Base-by-base conservation (phyloP, 73 alveolate species). In the Breviolum minutum region DNA sequence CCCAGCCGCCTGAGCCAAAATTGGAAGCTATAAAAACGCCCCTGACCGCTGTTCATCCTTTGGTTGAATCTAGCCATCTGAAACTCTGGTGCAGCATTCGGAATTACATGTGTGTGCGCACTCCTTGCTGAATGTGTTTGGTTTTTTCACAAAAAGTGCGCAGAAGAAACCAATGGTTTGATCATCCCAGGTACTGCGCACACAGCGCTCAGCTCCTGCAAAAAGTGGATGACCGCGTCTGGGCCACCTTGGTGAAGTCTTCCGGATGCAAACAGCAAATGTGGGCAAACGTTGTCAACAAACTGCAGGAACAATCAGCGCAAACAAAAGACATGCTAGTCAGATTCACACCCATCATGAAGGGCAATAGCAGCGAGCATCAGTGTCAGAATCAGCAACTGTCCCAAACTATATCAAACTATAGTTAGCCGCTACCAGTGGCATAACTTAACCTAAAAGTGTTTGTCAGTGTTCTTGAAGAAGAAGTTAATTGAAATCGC, bases 161-260 rank as follows among this genome's bases (percentile, higher is more conserved):
- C 66, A 32, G 80, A 92, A 92, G 98, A 92, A 92, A 48, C 98
- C 98, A 66, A 92, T 92, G 79, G 98, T 92, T 26, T 64, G 98
- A 62, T 92, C 98, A 77, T 92, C 98, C 98, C 98, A 92, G 81
- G n/a, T 20, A 66, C 98, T 74, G 89, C 98, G 98, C 82, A 92
- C 98, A 81, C 98, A 92, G 98, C 90, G 90, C 98, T 54, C 89
- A 14, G 98, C 90, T 22, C 30, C 90, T 8, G 63, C 71, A 69
- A 73, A 73, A 19, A 8, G 48, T 3, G 98, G 98, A 48, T 60
- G 80, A n/a, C 98, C 98, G 7, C 98, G 86, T n/a, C 98, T 29
- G 61, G 98, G 98, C 98, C 98, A 92, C 98, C 98, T 92, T 48
- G 24, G 74, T 20, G 79, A 16, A 40, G 54, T 40, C 54, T n/a